These are phyloP conservation scores for Biscogniauxia marginata DNA, from an alignment of 2,329 filamentous ascomycete genomes.

Conservation along the genomic window DNA sequence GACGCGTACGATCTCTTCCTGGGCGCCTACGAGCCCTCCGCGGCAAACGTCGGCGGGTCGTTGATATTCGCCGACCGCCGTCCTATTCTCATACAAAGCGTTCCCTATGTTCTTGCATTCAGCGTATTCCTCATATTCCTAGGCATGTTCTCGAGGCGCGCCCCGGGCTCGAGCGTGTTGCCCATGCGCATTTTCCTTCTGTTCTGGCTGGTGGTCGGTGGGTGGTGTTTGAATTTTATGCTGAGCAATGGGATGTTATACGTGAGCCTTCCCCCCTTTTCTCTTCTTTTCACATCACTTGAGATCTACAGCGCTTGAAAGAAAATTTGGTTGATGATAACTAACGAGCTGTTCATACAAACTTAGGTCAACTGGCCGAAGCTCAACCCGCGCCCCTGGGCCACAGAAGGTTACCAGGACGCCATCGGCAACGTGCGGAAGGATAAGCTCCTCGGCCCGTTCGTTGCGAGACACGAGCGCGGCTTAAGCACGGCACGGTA, in stretches of 20 bases:
- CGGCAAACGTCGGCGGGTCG: conserved; percentile 66
- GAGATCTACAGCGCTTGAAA: no score
- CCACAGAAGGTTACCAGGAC: conserved; percentile 84
- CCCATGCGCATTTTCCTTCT: conserved; percentile 80
- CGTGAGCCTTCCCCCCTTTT: conserved; percentile 56
- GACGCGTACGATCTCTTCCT: conserved; percentile 95
- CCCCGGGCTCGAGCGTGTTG: conserved; percentile 73
- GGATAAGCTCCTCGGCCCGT: conserved; percentile 74
- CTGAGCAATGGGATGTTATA: conserved; percentile 86
- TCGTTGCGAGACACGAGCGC: conserved; percentile 74
- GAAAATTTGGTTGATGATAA: no score
- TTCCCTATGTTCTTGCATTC: conserved; percentile 86
- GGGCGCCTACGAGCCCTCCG: conserved; percentile 76
- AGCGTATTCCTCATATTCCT: conserved; percentile 81
- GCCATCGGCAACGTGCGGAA: conserved; percentile 80
- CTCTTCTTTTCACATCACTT: conserved; percentile 12
- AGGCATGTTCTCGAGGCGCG: conserved; percentile 67
- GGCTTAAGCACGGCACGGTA: conserved; percentile 81
- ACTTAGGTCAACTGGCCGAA: conserved; percentile 95
- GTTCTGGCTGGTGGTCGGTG: conserved; percentile 69
- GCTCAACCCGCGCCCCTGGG: conserved; percentile 83
- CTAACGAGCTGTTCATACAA: no score
- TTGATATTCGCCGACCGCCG: conserved; percentile 81
- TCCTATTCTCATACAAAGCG: conserved; percentile 85
- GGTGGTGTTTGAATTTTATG: conserved; percentile 76